Base-by-base conservation (phyloP, 2,329 filamentous ascomycete species). In the Scopulariopsis brevicaulis region DNA sequence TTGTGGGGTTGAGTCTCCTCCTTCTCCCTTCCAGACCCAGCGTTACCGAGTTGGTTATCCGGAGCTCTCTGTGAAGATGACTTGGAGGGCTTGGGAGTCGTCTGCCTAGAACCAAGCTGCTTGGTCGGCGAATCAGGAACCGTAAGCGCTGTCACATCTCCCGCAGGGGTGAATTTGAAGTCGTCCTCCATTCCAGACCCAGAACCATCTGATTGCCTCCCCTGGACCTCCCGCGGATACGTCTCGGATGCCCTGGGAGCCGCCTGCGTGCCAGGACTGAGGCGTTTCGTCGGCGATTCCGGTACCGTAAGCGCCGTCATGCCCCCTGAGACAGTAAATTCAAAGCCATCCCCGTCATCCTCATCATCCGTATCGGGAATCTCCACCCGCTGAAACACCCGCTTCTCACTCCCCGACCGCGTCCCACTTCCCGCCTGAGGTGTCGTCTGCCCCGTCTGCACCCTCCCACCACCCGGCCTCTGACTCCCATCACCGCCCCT, bases 331-430 rank as follows among this genome's bases (percentile, higher is more conserved):
- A 11, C 46, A 20, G 20, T 50, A 3, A 50, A 50, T n/a, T 24
- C 46, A 34, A 37, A 54, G 55, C 65, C 66, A 18, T 66, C 64
- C 1, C 66, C 63, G 1, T 68, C 68, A 8, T 68, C 63, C 7
- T 77, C 75, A 12, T 74, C 76, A 43, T 80, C 78, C 1, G 77
- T 78, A 59, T 81, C 78, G 0, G 77, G 75, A 34, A 81, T 79
- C 59, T 79, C 76, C 56, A 53, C 3, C 37, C 11, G 28, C 57
- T 20, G 20, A 35, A 8, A 34, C 5, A 53, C 28, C 5, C 6
- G 14, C 14, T 53, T 34, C 51, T 22, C 14, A 22, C 51, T 53
- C 28, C 25, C 24, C 25, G 28, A 18, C 8, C 46, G 18, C 46
- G 3, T 20, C 8, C 46, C 46, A 50, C n/a, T 24, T 6, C 46